A percentile compares a stretch with the other conserved stretches of the same genome.
Evolutionary conservation across 352 stramenopile species (phyloP).

Genomic region (Globisporangium barbulae): DNA sequence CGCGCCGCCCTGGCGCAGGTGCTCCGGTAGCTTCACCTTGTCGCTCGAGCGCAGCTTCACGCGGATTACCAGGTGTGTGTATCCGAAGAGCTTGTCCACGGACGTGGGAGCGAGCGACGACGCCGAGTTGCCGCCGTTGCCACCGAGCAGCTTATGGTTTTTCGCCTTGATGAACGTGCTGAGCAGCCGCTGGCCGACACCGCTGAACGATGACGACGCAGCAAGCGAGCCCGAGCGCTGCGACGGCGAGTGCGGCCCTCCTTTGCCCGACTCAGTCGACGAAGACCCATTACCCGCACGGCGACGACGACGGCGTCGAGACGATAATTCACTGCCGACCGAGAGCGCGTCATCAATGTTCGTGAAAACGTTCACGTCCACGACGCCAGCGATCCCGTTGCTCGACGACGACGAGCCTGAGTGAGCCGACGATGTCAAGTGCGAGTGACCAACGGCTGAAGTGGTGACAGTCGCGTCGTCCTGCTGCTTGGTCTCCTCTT

Average conservation of each 20-base stretch:
- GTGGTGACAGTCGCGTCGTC: constrained; percentile 1
- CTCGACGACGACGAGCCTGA: constrained; percentile 32
- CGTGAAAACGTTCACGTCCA: constrained; percentile 80
- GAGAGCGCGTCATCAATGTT: constrained; percentile 69
- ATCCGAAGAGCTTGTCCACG: constrained; percentile 55
- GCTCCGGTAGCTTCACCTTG: constrained; percentile 66
- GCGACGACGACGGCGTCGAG: constrained; percentile 21
- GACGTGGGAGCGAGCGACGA: constrained; percentile 42
- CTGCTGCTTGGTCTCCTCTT: constrained; percentile 70
- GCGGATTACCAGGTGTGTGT: constrained; percentile 75
- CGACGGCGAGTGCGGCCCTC: constrained; percentile 2
- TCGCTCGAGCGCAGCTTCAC: constrained; percentile 67
- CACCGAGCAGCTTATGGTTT: constrained; percentile 55
- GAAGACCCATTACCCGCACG: constrained; percentile 9
- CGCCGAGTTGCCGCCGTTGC: constrained; percentile 23
- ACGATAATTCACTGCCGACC: constrained; percentile 25
- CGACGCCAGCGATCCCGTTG: constrained; percentile 59
- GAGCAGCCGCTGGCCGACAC: constrained; percentile 60
- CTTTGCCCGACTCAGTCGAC: constrained; percentile 19
- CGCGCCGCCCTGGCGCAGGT: constrained; percentile 48
- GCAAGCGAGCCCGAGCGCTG: constrained; percentile 11
- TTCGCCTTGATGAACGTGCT: constrained; percentile 71
- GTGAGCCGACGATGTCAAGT: constrained; percentile 15
- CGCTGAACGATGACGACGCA: constrained; percentile 57
- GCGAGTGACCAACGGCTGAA: not conserved